Evolutionary conservation across 2,329 filamentous ascomycete genomes (phyloP), one percentile per base, ranked within the genome.

Genomic region (Pseudogymnoascus destructans): DNA sequence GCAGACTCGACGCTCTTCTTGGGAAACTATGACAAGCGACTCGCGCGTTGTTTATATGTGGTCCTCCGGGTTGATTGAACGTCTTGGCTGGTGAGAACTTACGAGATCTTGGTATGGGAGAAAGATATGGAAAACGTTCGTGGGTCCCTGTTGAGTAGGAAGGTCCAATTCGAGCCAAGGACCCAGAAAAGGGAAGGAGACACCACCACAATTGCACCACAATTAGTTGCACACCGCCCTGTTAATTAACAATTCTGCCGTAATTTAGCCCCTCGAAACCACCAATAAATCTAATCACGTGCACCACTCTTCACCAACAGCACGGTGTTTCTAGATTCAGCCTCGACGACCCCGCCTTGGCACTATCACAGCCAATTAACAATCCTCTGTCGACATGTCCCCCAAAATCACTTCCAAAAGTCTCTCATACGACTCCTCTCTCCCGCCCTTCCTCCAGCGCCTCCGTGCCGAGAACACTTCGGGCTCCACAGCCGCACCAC

Each of bases 371-470:
- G 33, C 15, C 49, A 19, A 40, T 30, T 59, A 15, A 15, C 3
- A 59, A 5, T 9, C 11, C 35, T 36, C 23, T 35, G 10, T 38
- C 54, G 32, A 36, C 54, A 56, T 38, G 54, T 56, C 54, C 30
- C 73, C 77, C 33, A 86, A 83, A 66, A 85, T 87, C 68, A 88
- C 81, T 57, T 75, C 81, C 64, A 87, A 87, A 66, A 84, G 87
- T 70, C 77, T 90, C 55, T 77, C 78, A 59, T 90, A 88, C 75
- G 76, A 79, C 73, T 70, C 69, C 40, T 73, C 74, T 5, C 76
- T 82, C 15, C 81, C 81, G 17, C 81, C 81, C 4, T 85, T 85
- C 68, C 78, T 85, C 57, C 76, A 76, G 25, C 74, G 74, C 15
- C 73, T 84, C 21, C 76, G 77, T 73, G 75, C 79, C 63, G 71